Evolutionary conservation across 805 yeast species (phyloP), one percentile per base, ranked within the genome.

Genomic region (Candida cerambycidarum): DNA sequence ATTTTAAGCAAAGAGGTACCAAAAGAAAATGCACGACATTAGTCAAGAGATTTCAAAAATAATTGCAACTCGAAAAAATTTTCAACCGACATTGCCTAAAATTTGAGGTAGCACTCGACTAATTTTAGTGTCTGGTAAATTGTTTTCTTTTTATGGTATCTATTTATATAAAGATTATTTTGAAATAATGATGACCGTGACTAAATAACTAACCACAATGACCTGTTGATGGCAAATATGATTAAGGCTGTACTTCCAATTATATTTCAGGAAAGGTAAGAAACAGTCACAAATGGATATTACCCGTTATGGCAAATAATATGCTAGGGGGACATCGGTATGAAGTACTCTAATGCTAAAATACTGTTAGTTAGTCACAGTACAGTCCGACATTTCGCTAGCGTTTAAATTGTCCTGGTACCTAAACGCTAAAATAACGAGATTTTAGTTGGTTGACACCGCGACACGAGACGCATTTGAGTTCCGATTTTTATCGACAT

Each of bases 301-400:
- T 34, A 34, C 30, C 35, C n/a, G 8, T 34, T 34, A 34, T 3
- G 16, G 38, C 19, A 34, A 34, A 34, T 34, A 34, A 34, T 34
- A 24, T 32, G n/a, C 25, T 6, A 12, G 21, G 33, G 21, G 33
- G 33, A 31, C 33, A 31, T 32, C n/a, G n/a, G n/a, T n/a, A n/a
- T n/a, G n/a, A n/a, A n/a, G n/a, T 32, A 32, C 35, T 15, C 12
- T 32, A 32, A 18, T 23, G 30, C 38, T 34, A 34, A 33, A 19
- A 32, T 16, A 8, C 8, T 32, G 15, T 32, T 29, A 5, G 10
- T 29, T 10, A 30, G 8, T 16, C 36, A 32, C 36, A 19, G 36
- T 32, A 13, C 25, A 23, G 13, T 5, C 10, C 38, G 38, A 34
- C 38, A 34, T 34, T 23, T 10, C 9, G 9, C 13, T 9, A 4